A percentile compares a stretch with the other conserved stretches of the same genome.
These are phyloP conservation scores for Nicotiana noctiflora DNA, from an alignment of 257 asterid species.

Conservation along the genomic window DNA sequence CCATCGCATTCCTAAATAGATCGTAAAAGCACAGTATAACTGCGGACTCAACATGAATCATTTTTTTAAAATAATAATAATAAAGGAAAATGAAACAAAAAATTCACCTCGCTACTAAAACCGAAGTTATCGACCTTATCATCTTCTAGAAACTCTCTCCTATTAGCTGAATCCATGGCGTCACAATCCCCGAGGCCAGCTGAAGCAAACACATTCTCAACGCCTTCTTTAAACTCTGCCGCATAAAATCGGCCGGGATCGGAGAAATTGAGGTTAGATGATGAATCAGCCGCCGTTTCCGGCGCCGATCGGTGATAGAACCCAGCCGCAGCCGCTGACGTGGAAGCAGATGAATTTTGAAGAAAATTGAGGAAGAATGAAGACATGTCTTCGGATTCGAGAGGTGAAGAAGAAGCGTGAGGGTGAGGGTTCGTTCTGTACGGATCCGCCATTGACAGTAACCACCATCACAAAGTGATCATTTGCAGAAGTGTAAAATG, in stretches of 20 bases:
- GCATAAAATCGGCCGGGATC: slow-evolving; percentile 50
- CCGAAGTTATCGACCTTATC: slow-evolving; percentile 26
- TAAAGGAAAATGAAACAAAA: background rate
- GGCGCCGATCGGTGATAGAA: slow-evolving; percentile 1
- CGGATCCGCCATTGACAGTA: slow-evolving; percentile 15
- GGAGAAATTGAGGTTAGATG: slow-evolving; percentile 52
- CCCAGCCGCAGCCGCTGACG: background rate
- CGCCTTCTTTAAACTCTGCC: slow-evolving; percentile 18
- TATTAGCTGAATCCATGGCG: slow-evolving; percentile 38
- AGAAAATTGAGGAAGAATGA: slow-evolving; percentile 12
- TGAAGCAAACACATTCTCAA: slow-evolving; percentile 17
- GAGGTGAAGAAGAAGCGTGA: background rate
- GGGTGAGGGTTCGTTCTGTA: slow-evolving; percentile 8
- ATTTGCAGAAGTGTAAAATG: background rate
- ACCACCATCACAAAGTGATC: background rate
- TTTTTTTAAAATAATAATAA: background rate
- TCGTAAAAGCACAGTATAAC: background rate
- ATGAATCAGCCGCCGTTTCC: slow-evolving; percentile 35
- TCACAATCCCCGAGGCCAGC: slow-evolving; percentile 42
- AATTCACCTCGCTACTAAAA: slow-evolving; percentile 37
- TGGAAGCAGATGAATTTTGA: background rate
- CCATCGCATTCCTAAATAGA: slow-evolving; percentile 48
- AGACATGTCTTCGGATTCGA: slow-evolving; percentile 13
- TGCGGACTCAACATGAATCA: background rate
- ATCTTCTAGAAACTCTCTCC: slow-evolving; percentile 16